These are phyloP conservation scores for Avena eriantha DNA, from an alignment of 176 grass and related monocot genomes.

Conservation along the genomic window DNA sequence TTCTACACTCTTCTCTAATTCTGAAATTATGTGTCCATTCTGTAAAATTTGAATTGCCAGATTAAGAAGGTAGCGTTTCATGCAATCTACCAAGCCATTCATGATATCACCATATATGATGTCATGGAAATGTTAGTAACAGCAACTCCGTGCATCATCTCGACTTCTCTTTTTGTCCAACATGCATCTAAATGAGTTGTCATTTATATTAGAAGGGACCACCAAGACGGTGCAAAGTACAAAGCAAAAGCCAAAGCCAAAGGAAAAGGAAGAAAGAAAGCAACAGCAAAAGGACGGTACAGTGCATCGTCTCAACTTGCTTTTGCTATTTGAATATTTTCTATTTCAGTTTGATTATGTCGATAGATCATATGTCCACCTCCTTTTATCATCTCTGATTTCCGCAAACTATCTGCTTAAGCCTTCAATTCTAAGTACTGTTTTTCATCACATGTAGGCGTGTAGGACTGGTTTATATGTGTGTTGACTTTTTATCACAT, in stretches of 20 bases:
- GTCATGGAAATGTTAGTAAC: constrained; percentile 26
- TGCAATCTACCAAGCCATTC: constrained; percentile 47
- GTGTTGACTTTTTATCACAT: neutral
- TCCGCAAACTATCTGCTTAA: neutral
- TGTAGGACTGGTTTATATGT: neutral
- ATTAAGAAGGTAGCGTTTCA: constrained; percentile 75
- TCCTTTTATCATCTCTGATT: neutral
- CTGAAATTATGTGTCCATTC: neutral
- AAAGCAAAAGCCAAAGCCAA: neutral
- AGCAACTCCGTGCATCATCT: neutral
- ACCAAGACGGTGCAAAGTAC: neutral
- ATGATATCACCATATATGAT: constrained; percentile 7
- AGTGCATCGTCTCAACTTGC: neutral
- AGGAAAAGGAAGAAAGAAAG: neutral
- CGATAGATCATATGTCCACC: neutral
- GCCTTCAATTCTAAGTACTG: neutral
- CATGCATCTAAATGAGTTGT: neutral
- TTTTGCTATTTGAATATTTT: neutral
- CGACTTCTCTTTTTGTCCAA: neutral
- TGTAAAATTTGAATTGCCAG: constrained; percentile 34
- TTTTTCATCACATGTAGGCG: neutral
- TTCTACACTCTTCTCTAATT: constrained; percentile 5
- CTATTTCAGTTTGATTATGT: neutral
- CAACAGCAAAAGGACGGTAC: neutral
- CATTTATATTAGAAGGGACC: neutral